Evolutionary conservation across 106 monocot genomes (phyloP), one percentile per base, ranked within the genome.

Genomic region (Gastrodia elata): DNA sequence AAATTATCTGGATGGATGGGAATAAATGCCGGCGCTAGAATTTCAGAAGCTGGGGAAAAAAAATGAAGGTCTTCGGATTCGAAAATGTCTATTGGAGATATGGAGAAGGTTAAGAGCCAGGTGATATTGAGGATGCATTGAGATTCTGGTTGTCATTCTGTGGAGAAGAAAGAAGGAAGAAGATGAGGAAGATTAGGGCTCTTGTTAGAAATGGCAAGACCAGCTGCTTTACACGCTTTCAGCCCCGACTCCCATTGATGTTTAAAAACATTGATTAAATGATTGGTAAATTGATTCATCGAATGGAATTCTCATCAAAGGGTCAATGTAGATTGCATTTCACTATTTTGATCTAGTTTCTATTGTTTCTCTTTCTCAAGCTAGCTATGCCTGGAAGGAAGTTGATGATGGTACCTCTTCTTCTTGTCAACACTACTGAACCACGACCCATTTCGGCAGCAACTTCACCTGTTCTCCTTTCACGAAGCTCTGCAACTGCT

Each of bases 191-290:
- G n/a, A n/a, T n/a, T n/a, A 83, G 39, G 86, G 76, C 8, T 81
- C 93, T 34, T 90, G 84, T 40, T 81, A 93, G 26, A 80, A 77
- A 39, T 92, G 90, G 90, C 5, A 71, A 36, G 84, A 97, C 49
- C 90, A 88, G 65, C 72, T 83, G 67, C 75, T 97, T 38, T 93
- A 86, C 65, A 93, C 96, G 0, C 86, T 93, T 0, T 92, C 96
- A 33, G 86, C 90, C 18, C 93, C 92, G 96, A 67, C 78, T 7
- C 87, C 80, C 4, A 46, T 78, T 64, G 49, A 37, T 38, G 33
- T 32, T n/a, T 82, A 41, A 36, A 77, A 74, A 73, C 55, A 71
- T 68, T 77, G 68, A 77, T 43, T 37, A n/a, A n/a, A n/a, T n/a
- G n/a, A n/a, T n/a, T 20, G 0, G 7, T 11, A 68, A n/a, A n/a